phyloP scores from a whole-genome alignment of 1,284 basidiomycete genomes.

The Volvariella surrecta region DNA sequence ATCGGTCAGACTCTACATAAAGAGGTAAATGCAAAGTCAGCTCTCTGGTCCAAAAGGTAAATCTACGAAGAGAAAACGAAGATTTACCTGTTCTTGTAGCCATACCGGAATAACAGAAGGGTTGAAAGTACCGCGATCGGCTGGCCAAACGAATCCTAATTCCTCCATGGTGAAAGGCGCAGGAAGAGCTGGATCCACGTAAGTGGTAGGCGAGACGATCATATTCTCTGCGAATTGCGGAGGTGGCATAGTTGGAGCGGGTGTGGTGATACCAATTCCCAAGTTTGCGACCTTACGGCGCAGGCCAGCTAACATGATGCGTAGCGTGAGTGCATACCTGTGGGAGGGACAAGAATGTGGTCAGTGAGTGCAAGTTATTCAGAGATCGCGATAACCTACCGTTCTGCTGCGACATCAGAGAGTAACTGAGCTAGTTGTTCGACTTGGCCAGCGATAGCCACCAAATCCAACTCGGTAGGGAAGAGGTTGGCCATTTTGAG shows the following conservation, averaged over 20 bases:
- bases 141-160: constrained; percentile 71
- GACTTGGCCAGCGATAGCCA: constrained; percentile 67
- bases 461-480: constrained; percentile 71
- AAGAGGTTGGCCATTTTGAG: constrained; percentile 89
- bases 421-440: constrained; percentile 78
- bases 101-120: constrained; percentile 72
- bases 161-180: constrained; percentile 75
- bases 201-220: constrained; percentile 43
- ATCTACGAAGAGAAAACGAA: constrained; percentile 6
- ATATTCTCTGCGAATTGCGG: constrained; percentile 45
- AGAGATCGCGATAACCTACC: constrained; percentile 28
- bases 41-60: background rate
- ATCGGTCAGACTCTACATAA: constrained; percentile 68
- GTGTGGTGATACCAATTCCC: constrained; percentile 39
- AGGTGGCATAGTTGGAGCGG: constrained; percentile 40
- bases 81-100: constrained; percentile 68
- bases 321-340: constrained; percentile 81
- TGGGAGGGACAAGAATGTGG: background rate
- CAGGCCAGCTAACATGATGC: constrained; percentile 86
- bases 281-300: constrained; percentile 73
- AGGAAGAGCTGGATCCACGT: constrained; percentile 48
- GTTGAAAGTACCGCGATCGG: constrained; percentile 66
- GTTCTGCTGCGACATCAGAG: constrained; percentile 82
- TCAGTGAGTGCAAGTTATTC: constrained; percentile 9
- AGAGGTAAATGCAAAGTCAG: too few species aligned